Conservation (phyloP, 2,329 filamentous ascomycete genomes). For the Fusarium torulosum region DNA sequence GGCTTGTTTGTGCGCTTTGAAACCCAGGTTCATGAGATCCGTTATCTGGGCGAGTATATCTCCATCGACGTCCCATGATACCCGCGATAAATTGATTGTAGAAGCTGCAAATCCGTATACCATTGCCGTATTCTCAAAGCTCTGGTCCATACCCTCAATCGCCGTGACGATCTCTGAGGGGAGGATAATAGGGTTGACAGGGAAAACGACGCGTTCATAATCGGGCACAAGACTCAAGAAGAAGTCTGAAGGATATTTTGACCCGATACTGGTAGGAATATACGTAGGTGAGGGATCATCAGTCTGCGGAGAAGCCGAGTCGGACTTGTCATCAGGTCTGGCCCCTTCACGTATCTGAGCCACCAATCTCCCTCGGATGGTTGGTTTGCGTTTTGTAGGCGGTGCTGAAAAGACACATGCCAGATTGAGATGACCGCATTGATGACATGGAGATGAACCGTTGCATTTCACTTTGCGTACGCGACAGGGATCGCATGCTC, state of each 20-base stretch:
- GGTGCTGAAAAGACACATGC: constrained; percentile 52
- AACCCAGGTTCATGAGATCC: constrained; percentile 45
- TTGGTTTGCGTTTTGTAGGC: constrained; percentile 52
- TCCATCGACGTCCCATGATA: constrained; percentile 47
- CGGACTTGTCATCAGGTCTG: constrained; percentile 32
- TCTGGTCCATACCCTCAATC: constrained; percentile 52
- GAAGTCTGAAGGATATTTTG: constrained; percentile 49
- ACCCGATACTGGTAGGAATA: constrained; percentile 17
- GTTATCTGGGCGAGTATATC: constrained; percentile 51
- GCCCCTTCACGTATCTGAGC: constrained; percentile 52
- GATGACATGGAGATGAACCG: constrained; percentile 51
- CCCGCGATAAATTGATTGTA: constrained; percentile 54
- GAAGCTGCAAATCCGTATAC: constrained; percentile 54
- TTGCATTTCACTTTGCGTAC: constrained; percentile 56
- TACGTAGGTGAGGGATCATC: constrained; percentile 15
- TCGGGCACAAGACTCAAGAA: constrained; percentile 52
- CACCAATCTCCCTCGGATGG: constrained; percentile 52
- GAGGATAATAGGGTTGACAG: constrained; percentile 53
- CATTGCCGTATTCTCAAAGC: constrained; percentile 53
- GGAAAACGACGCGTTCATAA: constrained; percentile 55
- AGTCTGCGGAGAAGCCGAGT: constrained; percentile 24
- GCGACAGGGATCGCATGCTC: constrained; percentile 56
- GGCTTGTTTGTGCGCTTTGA: constrained; percentile 46
- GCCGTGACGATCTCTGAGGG: constrained; percentile 50
- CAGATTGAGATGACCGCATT: constrained; percentile 54